phyloP scores from a whole-genome alignment of 257 asterid species.

The Lithospermum erythrorhizon region DNA sequence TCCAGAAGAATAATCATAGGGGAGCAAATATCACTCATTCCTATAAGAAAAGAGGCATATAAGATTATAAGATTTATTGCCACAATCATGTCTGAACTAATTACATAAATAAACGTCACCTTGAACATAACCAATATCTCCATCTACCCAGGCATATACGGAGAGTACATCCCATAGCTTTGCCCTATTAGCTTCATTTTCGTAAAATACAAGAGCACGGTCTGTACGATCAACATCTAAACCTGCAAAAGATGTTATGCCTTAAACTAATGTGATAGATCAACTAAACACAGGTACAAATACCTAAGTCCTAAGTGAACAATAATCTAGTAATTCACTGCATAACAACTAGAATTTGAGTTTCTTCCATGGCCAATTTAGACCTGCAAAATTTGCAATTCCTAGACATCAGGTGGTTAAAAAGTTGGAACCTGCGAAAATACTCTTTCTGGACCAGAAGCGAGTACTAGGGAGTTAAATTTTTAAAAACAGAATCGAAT shows the following conservation, averaged over 20 bases:
- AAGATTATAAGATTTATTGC: conserved; percentile 14
- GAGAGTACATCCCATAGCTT: conserved; percentile 83
- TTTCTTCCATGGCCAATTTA: not conserved
- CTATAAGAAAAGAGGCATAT: conserved; percentile 29
- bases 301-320: not conserved
- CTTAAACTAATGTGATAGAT: not conserved
- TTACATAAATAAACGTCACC: conserved; percentile 35
- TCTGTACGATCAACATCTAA: conserved; percentile 92
- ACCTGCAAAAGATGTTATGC: conserved; percentile 28
- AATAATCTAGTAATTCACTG: not conserved
- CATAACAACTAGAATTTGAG: not conserved
- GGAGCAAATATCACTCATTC: conserved; percentile 98
- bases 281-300: not conserved
- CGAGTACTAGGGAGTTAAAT: too few relatives aligned
- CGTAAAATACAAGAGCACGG: conserved; percentile 68
- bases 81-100: conserved; percentile 12
- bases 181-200: conserved; percentile 66
- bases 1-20: conserved; percentile 82
- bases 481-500: not conserved
- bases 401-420: not conserved
- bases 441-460: not conserved
- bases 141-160: conserved; percentile 87
- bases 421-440: not conserved
- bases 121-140: conserved; percentile 95
- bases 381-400: not conserved